These are phyloP conservation scores for Dichotomocladium elegans DNA, from an alignment of 371 early-diverging fungal genomes.

Conservation along the genomic window DNA sequence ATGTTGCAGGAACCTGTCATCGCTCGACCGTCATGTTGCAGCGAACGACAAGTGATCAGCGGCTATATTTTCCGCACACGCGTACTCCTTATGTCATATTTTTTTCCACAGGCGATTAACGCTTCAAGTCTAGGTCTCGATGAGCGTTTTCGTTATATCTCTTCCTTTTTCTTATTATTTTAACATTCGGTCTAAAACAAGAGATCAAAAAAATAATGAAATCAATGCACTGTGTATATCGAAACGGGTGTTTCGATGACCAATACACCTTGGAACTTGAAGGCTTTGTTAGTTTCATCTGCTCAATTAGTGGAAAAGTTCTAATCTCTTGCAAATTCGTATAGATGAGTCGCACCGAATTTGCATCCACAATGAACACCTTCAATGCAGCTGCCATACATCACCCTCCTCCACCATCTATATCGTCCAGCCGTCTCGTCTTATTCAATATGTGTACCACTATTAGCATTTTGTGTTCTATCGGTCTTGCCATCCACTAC, in stretches of 20 bases:
- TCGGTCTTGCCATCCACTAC: slow-evolving; percentile 23
- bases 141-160: slow-evolving; percentile 2
- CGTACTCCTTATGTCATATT: slow-evolving; percentile 3
- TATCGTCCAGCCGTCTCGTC: slow-evolving; percentile 15
- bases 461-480: slow-evolving; percentile 11
- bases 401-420: slow-evolving; percentile 24
- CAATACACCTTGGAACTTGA: slow-evolving; percentile 34
- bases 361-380: slow-evolving; percentile 31
- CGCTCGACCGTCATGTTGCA: too few relatives aligned
- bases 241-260: slow-evolving; percentile 26
- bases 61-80: not conserved
- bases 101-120: too few relatives aligned
- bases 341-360: slow-evolving; percentile 39
- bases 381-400: slow-evolving; percentile 29
- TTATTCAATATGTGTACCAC: slow-evolving; percentile 7
- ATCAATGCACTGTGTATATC: slow-evolving; percentile 31
- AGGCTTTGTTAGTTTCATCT: slow-evolving; percentile 17
- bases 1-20: too few relatives aligned
- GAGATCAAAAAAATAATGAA: slow-evolving; percentile 23
- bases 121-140: too few relatives aligned
- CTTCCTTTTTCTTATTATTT: not conserved
- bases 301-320: not conserved
- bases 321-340: not conserved
- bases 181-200: not conserved
- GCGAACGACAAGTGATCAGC: too few relatives aligned